Conservation (phyloP, 2,329 filamentous ascomycete genomes). For the Teratosphaeria destructans region DNA sequence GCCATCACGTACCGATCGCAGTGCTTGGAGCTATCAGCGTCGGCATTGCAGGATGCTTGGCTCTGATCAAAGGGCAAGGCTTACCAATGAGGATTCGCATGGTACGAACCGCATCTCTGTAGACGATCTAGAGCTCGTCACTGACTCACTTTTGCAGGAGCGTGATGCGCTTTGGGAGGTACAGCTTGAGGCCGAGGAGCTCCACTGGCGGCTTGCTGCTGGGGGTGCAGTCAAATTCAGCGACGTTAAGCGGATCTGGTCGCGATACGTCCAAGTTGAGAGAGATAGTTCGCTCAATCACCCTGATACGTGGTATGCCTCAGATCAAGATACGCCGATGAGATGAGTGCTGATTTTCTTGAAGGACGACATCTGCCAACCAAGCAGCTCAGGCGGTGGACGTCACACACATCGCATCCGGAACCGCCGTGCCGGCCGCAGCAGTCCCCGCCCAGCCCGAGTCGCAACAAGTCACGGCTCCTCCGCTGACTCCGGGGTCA, state of each 20-base stretch:
- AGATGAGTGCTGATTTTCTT: neutral
- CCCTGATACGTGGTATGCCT: slow-evolving; percentile 4
- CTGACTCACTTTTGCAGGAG: neutral
- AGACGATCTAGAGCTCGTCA: no score
- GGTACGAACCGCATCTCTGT: neutral
- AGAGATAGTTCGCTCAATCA: slow-evolving; percentile 4
- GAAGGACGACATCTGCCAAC: neutral
- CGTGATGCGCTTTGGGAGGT: slow-evolving; percentile 6
- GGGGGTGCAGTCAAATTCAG: slow-evolving; percentile 3
- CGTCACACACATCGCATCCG: neutral
- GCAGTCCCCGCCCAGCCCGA: neutral
- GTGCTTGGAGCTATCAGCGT: slow-evolving; percentile 5
- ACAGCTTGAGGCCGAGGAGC: slow-evolving; percentile 5
- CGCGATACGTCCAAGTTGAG: slow-evolving; percentile 4
- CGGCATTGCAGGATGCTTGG: slow-evolving; percentile 5
- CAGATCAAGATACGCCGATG: neutral
- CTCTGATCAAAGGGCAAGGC: slow-evolving; percentile 6
- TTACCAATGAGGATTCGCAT: slow-evolving; percentile 7
- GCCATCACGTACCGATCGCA: slow-evolving; percentile 5
- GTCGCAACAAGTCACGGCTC: neutral
- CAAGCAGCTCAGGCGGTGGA: neutral
- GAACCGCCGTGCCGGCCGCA: neutral
- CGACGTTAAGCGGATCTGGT: slow-evolving; percentile 5
- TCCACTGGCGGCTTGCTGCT: slow-evolving; percentile 5
- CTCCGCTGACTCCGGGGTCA: neutral